phyloP scores from a whole-genome alignment of 345 rosid genomes.

The Brassica cretica region DNA sequence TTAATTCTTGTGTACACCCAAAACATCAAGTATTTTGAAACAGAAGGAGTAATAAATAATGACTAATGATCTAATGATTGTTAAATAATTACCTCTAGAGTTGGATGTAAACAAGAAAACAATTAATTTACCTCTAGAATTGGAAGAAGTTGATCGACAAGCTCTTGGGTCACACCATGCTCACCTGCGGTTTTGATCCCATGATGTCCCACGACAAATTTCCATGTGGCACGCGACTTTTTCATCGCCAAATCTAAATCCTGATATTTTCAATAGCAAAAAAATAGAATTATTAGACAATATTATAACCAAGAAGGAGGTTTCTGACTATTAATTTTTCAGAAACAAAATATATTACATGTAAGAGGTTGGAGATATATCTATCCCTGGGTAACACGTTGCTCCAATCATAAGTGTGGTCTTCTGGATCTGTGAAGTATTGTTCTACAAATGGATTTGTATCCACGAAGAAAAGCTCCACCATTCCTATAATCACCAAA shows the following conservation, averaged over 20 bases:
- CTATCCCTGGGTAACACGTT: slow-evolving; percentile 40
- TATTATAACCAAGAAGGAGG: not conserved
- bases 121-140: slow-evolving; percentile 27
- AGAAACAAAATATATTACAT: slow-evolving; percentile 35
- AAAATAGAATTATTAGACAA: not conserved
- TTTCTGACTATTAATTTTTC: not conserved
- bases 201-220: slow-evolving; percentile 68
- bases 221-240: slow-evolving; percentile 57
- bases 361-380: slow-evolving; percentile 44
- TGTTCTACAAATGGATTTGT: slow-evolving; percentile 55
- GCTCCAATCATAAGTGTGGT: slow-evolving; percentile 55
- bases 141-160: slow-evolving; percentile 49
- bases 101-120: slow-evolving; percentile 37
- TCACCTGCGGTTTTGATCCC: slow-evolving; percentile 54
- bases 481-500: slow-evolving; percentile 41
- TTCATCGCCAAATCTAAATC: slow-evolving; percentile 48
- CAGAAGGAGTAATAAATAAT: not conserved
- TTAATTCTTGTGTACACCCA: no score
- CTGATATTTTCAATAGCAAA: slow-evolving; percentile 13
- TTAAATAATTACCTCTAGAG: slow-evolving; percentile 24
- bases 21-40: no score
- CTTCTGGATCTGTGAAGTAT: slow-evolving; percentile 46
- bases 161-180: slow-evolving; percentile 60
- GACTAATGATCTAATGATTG: not conserved
- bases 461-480: slow-evolving; percentile 58